Evolutionary conservation across 2,329 filamentous ascomycete species (phyloP), one percentile per base, ranked within the genome.

Genomic region (Phialophora expanda): DNA sequence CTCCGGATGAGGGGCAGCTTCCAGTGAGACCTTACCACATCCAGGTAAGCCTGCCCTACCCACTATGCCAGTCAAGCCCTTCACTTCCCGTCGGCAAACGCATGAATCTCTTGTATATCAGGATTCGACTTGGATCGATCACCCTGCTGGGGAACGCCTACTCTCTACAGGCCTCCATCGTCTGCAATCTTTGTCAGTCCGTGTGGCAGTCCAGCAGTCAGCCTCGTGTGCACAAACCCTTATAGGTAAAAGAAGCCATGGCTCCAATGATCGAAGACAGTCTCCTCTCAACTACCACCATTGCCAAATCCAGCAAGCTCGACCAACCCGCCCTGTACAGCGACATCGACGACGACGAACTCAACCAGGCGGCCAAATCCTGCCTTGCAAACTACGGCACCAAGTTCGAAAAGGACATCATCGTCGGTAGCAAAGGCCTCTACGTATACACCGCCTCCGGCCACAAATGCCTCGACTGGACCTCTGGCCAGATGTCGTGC

Each of bases 401-500:
- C 28, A 67, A 75, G 17, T 75, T 73, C 62, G 66, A 79, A 70
- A 73, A 72, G 9, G 64, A 77, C 24, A 72, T 85, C 32, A 81
- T 85, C 69, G 80, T 76, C 55, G 78, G 76, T 41, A 82, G 82
- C 12, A 69, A 78, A 53, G 83, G 83, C 8, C 80, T 79, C 0
- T 74, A 76, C 9, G 76, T 86, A 22, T 85, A 82, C 71, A 80
- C 81, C 50, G 73, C 76, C 0, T 68, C 74, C 2, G 78, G 78
- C 20, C 78, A 79, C 14, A 74, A 77, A 56, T 81, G 87, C 61
- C 79, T 87, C 0, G 85, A 88, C 74, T 87, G 82, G 76, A 88
- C 85, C 0, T 87, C 85, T 0, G 85, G 85, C 14, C 86, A 88
- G 67, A 87, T 87, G 84, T 83, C 80, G 6, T 87, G 82, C 38